Conservation (phyloP, 2,329 filamentous ascomycete species). For the Chaetothyriales sp. region DNA sequence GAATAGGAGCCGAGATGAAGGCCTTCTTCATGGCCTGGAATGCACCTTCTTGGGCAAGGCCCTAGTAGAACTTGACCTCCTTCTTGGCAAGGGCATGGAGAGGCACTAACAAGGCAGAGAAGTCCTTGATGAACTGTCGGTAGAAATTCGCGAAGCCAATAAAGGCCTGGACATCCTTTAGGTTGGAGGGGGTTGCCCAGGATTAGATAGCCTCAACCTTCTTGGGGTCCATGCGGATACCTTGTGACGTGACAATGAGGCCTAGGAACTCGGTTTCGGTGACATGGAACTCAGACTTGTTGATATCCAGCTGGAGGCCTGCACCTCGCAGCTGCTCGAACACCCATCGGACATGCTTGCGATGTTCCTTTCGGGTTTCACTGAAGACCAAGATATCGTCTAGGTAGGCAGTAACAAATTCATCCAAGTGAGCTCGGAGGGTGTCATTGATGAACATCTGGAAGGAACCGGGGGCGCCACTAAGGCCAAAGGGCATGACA, state of each 20-base stretch:
- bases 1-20: too few relatives aligned
- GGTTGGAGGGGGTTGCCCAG: too few relatives aligned
- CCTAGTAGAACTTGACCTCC: too few relatives aligned
- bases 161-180: too few relatives aligned
- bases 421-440: constrained; percentile 2
- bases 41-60: too few relatives aligned
- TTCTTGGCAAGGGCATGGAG: constrained; percentile 10
- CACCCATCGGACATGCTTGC: constrained; percentile 8
- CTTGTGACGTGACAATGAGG: too few relatives aligned
- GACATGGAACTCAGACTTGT: constrained; percentile 22
- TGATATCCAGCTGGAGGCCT: constrained; percentile 14
- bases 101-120: constrained; percentile 12
- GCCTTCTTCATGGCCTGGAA: too few relatives aligned
- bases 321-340: constrained; percentile 5
- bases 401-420: too few relatives aligned
- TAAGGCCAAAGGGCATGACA: constrained; percentile 19
- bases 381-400: too few relatives aligned
- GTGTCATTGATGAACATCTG: constrained; percentile 6
- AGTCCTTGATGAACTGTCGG: constrained; percentile 18
- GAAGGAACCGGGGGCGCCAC: constrained; percentile 4
- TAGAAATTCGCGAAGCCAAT: constrained; percentile 22
- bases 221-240: too few relatives aligned
- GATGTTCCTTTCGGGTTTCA: constrained; percentile 16
- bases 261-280: constrained; percentile 17
- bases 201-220: too few relatives aligned